Percentiles rank a stretch among this genome's conserved stretches.
phyloP scores from a whole-genome alignment of 1,139 yeast genomes.

The Kluyveromyces sp. region DNA sequence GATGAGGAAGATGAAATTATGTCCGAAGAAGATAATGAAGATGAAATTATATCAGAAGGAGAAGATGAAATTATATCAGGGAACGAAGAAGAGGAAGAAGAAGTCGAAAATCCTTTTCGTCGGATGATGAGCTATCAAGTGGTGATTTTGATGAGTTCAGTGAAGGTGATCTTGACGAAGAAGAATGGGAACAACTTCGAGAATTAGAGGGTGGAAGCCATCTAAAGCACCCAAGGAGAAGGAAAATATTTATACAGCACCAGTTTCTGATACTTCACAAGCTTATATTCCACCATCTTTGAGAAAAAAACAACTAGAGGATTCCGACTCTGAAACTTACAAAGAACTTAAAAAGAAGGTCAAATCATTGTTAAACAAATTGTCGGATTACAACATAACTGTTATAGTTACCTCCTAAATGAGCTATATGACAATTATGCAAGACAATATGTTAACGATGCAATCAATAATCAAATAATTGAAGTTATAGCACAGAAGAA shows the following conservation, averaged over 20 bases:
- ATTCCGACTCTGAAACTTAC: conserved; percentile 41
- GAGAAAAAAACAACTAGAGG: conserved; percentile 45
- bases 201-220: conserved; percentile 31
- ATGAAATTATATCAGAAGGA: conserved; percentile 12
- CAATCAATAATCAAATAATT: conserved; percentile 52
- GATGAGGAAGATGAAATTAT: conserved; percentile 14
- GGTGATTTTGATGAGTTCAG: conserved; percentile 41
- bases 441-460: conserved; percentile 67
- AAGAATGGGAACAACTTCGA: conserved; percentile 34
- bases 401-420: conserved; percentile 65
- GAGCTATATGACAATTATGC: conserved; percentile 57
- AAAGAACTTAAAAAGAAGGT: conserved; percentile 49
- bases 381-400: conserved; percentile 76
- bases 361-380: conserved; percentile 75
- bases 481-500: conserved; percentile 64
- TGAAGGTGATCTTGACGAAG: conserved; percentile 40
- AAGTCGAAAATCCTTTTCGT: conserved; percentile 30
- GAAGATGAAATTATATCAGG: conserved; percentile 11
- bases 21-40: conserved; percentile 17
- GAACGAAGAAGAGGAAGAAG: conserved; percentile 19
- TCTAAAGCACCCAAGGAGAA: conserved; percentile 21
- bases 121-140: conserved; percentile 43
- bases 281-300: conserved; percentile 80
- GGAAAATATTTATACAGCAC: conserved; percentile 87
- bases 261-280: conserved; percentile 31